Conservation (phyloP, 225 moss, liverwort and hornwort species). For the Bryoerythrophyllum caledonicum region DNA sequence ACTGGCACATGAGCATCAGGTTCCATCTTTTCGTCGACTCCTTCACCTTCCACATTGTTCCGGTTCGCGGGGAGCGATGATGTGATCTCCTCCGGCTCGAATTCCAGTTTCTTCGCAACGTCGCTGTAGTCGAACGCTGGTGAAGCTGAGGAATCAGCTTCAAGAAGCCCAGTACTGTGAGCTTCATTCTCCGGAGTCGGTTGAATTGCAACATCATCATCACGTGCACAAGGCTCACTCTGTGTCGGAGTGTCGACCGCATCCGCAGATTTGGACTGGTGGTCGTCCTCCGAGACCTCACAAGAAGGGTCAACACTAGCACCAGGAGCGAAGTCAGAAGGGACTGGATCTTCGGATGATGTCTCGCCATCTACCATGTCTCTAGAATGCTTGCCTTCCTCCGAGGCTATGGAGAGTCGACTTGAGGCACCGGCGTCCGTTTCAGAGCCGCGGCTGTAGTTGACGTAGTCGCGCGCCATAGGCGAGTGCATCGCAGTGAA, state of each 20-base stretch:
- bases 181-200: constrained; percentile 17
- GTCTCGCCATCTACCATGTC: constrained; percentile 3
- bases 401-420: constrained; percentile 1
- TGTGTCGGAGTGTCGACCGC: constrained; percentile 4
- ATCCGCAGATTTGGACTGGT: neutral
- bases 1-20: neutral
- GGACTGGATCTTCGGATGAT: neutral
- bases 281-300: no score
- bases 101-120: constrained; percentile 32
- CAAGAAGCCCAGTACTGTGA: constrained; percentile 19
- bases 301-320: neutral
- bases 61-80: neutral
- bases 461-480: constrained; percentile 48
- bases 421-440: neutral
- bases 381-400: neutral
- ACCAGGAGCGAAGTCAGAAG: no score
- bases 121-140: constrained; percentile 30
- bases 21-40: constrained; percentile 1
- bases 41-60: neutral
- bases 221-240: constrained; percentile 11
- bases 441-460: constrained; percentile 40
- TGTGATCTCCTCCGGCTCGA: constrained; percentile 26
- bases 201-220: neutral
- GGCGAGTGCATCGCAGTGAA: constrained; percentile 37
- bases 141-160: constrained; percentile 16